These are phyloP conservation scores for Flaveria ramosissima DNA, from an alignment of 129 eudicot species.

Conservation along the genomic window DNA sequence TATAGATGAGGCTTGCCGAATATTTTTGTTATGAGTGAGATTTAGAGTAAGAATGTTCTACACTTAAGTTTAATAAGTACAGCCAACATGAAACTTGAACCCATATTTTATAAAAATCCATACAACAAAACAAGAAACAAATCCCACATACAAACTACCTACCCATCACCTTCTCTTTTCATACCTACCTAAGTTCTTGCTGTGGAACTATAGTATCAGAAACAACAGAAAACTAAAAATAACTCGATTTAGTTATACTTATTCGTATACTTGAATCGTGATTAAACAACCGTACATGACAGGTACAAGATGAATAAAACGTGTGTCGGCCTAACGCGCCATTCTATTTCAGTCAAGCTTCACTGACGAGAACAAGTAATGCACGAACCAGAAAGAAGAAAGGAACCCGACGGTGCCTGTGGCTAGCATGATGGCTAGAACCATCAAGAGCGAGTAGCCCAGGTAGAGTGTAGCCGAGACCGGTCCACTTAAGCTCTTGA, in stretches of 20 bases:
- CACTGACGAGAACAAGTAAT: constrained; percentile 48
- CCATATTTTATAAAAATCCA: neutral
- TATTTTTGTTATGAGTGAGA: too few species aligned
- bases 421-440: constrained; percentile 48
- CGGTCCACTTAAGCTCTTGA: constrained; percentile 49
- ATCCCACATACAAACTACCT: neutral
- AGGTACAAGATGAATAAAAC: neutral
- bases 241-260: neutral
- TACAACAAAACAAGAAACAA: neutral
- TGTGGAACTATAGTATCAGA: neutral
- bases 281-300: neutral
- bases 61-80: too few species aligned
- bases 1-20: too few species aligned
- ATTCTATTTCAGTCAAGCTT: constrained; percentile 38
- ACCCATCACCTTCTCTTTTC: neutral
- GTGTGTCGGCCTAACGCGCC: neutral
- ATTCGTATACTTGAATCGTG: neutral
- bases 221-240: neutral
- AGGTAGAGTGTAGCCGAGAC: constrained; percentile 48
- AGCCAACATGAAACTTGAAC: neutral
- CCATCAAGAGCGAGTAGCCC: constrained; percentile 53
- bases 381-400: constrained; percentile 53
- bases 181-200: neutral
- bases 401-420: constrained; percentile 49
- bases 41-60: too few species aligned